Conservation (phyloP, 164 flowering plant genomes). For the Liquidambar formosana region DNA sequence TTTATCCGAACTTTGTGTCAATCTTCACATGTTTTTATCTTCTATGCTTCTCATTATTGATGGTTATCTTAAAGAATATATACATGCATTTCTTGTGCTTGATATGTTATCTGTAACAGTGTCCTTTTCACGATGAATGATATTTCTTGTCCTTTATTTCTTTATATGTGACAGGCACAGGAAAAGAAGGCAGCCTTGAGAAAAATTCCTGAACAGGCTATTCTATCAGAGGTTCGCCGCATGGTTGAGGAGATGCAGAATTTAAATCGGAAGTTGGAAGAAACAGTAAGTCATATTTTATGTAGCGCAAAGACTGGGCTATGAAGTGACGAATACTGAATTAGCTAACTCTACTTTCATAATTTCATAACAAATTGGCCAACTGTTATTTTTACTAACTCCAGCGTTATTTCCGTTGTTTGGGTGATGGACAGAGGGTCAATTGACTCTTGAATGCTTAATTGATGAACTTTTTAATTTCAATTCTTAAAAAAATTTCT, state of each 20-base stretch:
- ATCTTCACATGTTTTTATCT: too few relatives aligned
- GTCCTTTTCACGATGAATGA: too few relatives aligned
- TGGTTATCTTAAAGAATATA: too few relatives aligned
- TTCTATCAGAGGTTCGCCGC: constrained; percentile 76
- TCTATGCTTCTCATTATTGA: too few relatives aligned
- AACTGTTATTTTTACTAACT: not conserved
- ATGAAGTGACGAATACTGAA: not conserved
- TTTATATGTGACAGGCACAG: constrained; percentile 50
- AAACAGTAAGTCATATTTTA: constrained; percentile 52
- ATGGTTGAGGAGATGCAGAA: constrained; percentile 93
- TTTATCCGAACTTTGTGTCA: too few relatives aligned
- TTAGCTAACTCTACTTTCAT: not conserved
- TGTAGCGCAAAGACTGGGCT: too few relatives aligned
- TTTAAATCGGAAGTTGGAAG: constrained; percentile 65
- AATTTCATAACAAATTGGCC: not conserved
- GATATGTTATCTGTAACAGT: too few relatives aligned
- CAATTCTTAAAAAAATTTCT: not conserved
- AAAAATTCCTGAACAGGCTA: constrained; percentile 70
- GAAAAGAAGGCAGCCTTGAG: constrained; percentile 61
- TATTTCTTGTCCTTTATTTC: not conserved
- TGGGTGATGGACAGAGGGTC: too few relatives aligned
- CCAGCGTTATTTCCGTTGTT: not conserved
- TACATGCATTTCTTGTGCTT: not conserved
- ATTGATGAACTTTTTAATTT: not conserved
- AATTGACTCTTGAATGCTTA: not conserved